Evolutionary conservation across 225 moss, liverwort and hornwort species (phyloP), one percentile per base, ranked within the genome.

Genomic region (Sphagnum tenellum): DNA sequence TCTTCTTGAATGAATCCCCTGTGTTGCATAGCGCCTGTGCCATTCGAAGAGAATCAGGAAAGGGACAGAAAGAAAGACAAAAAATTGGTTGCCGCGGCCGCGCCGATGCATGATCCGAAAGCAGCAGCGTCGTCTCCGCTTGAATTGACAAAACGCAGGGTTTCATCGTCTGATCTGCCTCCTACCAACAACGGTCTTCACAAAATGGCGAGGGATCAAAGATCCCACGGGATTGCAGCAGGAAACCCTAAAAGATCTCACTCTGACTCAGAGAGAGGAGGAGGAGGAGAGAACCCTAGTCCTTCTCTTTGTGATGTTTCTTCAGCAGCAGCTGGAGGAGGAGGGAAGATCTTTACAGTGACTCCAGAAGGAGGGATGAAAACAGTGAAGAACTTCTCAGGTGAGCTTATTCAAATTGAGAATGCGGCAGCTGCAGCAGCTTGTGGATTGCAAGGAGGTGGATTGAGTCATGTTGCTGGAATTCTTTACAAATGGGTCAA

Each of bases 401-500:
- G 83, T 7, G 80, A 77, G 49, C 80, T 80, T 60, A 80, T 77
- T 48, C 77, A 84, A 49, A 80, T 84, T 48, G 84, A 84, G 48
- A 59, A 71, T 7, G 75, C 29, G 1, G 29, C 29, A 29, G 63
- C 75, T 7, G 75, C 29, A 29, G 29, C 29, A 29, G 63, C 75
- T 45, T 46, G 66, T 60, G 47, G 70, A 13, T 61, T 75, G 5
- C 77, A 73, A 64, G 73, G 63, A 5, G 1, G 1, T 29, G 29
- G 29, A 29, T 29, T 29, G 29, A 29, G 79, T 65, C 90, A 90
- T 79, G 90, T 90, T 29, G 92, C 92, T 5, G 96, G 96, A 60
- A 87, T 96, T 77, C 67, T 96, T 68, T 77, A 72, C 52, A 96
- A 96, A 72, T 96, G 96, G 96, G 96, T 96, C 79, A 96, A 96